phyloP scores from a whole-genome alignment of 345 rosid species.

The Eucalyptus pauciflora region DNA sequence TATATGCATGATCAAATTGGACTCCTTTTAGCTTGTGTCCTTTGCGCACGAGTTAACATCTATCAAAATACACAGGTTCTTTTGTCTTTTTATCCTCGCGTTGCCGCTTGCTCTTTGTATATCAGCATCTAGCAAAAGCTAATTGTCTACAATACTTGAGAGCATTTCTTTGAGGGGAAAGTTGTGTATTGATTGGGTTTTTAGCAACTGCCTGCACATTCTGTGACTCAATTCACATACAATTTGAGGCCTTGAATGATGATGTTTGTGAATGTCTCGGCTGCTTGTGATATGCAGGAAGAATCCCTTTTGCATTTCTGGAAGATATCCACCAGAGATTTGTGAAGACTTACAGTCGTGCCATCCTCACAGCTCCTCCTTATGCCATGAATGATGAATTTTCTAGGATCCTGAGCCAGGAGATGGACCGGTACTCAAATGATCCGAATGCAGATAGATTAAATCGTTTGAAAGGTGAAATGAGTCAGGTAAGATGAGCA shows the following conservation, averaged over 20 bases:
- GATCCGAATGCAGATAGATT: constrained; percentile 31
- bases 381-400: constrained; percentile 55
- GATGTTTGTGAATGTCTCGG: not conserved
- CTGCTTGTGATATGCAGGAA: constrained; percentile 10
- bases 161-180: not conserved
- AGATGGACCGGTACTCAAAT: constrained; percentile 30
- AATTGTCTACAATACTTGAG: not conserved
- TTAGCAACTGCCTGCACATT: not conserved
- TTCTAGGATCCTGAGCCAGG: constrained; percentile 30
- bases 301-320: constrained; percentile 33
- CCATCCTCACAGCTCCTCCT: constrained; percentile 24
- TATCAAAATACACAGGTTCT: not conserved
- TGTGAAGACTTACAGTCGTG: constrained; percentile 19
- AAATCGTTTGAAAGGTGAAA: constrained; percentile 38
- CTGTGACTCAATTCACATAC: not conserved
- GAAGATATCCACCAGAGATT: constrained; percentile 34
- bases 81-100: not conserved
- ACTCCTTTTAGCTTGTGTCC: not conserved
- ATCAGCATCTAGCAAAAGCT: not conserved
- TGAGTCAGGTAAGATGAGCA: constrained; percentile 22
- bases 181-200: not conserved
- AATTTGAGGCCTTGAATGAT: not conserved
- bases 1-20: not conserved
- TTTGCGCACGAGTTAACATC: not conserved
- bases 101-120: not conserved